phyloP scores from a whole-genome alignment of 306 rosid genomes.

The Cicer pinnatifidum region DNA sequence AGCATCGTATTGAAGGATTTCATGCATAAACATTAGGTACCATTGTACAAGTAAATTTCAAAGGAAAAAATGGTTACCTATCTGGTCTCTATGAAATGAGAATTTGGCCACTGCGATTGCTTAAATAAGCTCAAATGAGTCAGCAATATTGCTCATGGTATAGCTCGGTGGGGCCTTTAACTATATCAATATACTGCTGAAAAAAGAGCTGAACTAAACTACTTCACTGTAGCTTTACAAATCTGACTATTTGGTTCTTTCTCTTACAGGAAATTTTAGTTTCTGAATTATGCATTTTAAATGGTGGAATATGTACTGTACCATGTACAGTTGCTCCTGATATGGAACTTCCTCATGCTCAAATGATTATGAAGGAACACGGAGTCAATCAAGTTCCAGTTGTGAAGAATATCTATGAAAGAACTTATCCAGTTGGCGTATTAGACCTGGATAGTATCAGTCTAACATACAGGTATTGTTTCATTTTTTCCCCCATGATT shows the following conservation, averaged over 20 bases:
- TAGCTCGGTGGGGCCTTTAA: conserved; percentile 28
- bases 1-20: conserved; percentile 15
- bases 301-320: conserved; percentile 61
- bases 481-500: conserved; percentile 12
- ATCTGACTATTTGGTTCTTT: conserved; percentile 43
- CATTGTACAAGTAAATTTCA: neutral
- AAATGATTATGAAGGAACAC: conserved; percentile 67
- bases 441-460: conserved; percentile 74
- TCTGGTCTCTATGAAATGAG: conserved; percentile 15
- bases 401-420: conserved; percentile 54
- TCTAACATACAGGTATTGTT: conserved; percentile 78
- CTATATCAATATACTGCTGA: conserved; percentile 34
- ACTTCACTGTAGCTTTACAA: conserved; percentile 27
- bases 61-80: neutral
- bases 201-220: conserved; percentile 30
- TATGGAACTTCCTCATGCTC: conserved; percentile 78
- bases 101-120: conserved; percentile 22
- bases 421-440: conserved; percentile 75
- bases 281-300: conserved; percentile 75
- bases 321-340: conserved; percentile 83
- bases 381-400: conserved; percentile 71
- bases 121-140: conserved; percentile 15
- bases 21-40: conserved; percentile 21
- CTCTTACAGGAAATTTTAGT: conserved; percentile 67
- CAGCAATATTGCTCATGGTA: conserved; percentile 23